These are phyloP conservation scores for Polychaeton citri DNA, from an alignment of 2,329 filamentous ascomycete species.

Conservation along the genomic window DNA sequence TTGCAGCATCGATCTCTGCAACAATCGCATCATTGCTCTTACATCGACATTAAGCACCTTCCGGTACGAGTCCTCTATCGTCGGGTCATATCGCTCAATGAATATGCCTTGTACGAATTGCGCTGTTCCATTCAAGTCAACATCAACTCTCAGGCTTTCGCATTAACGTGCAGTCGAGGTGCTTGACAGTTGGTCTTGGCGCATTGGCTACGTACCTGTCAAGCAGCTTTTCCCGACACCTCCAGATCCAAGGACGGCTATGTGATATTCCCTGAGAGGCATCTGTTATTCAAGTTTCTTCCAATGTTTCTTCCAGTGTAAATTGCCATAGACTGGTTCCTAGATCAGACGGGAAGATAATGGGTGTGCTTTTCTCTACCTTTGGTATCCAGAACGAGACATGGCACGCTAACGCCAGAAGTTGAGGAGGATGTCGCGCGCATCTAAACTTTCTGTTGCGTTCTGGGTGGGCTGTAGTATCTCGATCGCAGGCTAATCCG, in stretches of 20 bases:
- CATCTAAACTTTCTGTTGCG: too few species aligned
- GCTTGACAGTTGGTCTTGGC: too few species aligned
- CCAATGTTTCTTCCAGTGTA: too few species aligned
- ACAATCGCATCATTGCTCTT: too few species aligned
- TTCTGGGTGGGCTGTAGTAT: too few species aligned
- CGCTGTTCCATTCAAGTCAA: too few species aligned
- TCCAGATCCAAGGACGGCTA: conserved; percentile 71
- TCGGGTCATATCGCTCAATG: conserved; percentile 63
- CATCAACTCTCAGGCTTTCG: too few species aligned
- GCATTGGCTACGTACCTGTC: conserved; percentile 47
- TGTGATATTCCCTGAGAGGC: conserved; percentile 56
- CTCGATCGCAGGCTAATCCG: too few species aligned
- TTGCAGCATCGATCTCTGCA: neutral
- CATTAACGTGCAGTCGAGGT: too few species aligned
- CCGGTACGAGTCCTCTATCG: conserved; percentile 48
- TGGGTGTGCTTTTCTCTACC: conserved; percentile 5
- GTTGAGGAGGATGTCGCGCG: too few species aligned
- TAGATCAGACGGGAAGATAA: neutral
- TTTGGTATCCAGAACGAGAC: conserved; percentile 18
- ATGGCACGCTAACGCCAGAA: conserved; percentile 12
- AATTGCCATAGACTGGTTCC: too few species aligned
- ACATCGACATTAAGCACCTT: conserved; percentile 66
- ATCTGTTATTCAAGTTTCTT: conserved; percentile 2
- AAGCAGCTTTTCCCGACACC: conserved; percentile 88
- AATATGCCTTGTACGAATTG: conserved; percentile 91